These are phyloP conservation scores for Monilinia polystroma DNA, from an alignment of 2,329 filamentous ascomycete species.

Conservation along the genomic window DNA sequence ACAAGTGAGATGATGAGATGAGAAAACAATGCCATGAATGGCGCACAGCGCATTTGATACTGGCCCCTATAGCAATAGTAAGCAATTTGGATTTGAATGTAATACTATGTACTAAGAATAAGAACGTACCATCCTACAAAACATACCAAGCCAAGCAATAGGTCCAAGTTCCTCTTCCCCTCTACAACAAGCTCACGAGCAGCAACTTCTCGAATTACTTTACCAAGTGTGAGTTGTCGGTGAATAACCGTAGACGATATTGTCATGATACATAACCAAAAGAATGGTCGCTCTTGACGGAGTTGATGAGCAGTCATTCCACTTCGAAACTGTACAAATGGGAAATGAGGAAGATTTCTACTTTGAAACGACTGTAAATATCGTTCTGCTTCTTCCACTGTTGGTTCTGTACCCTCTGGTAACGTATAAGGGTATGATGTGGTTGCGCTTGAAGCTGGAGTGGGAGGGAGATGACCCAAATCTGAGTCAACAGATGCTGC, in stretches of 20 bases:
- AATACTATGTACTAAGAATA: not conserved
- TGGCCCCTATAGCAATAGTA: not conserved
- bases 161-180: constrained; percentile 46
- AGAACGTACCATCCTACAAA: constrained; percentile 14
- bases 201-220: constrained; percentile 46
- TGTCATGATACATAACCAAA: constrained; percentile 52
- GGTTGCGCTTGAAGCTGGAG: not conserved
- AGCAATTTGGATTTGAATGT: not conserved
- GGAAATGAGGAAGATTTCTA: constrained; percentile 47
- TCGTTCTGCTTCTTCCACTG: constrained; percentile 43
- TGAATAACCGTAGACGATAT: constrained; percentile 46
- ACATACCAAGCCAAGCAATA: constrained; percentile 8
- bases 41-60: constrained; percentile 8
- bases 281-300: constrained; percentile 46
- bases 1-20: constrained; percentile 11
- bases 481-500: not conserved
- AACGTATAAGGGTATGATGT: constrained; percentile 1
- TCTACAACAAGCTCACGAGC: constrained; percentile 49
- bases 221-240: constrained; percentile 45
- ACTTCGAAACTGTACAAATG: constrained; percentile 46
- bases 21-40: constrained; percentile 10
- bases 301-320: constrained; percentile 44
- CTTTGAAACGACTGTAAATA: constrained; percentile 46
- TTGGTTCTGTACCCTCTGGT: constrained; percentile 15
- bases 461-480: not conserved